Evolutionary conservation across 2,329 filamentous ascomycete species (phyloP).

Genomic region (Alternaria panax): DNA sequence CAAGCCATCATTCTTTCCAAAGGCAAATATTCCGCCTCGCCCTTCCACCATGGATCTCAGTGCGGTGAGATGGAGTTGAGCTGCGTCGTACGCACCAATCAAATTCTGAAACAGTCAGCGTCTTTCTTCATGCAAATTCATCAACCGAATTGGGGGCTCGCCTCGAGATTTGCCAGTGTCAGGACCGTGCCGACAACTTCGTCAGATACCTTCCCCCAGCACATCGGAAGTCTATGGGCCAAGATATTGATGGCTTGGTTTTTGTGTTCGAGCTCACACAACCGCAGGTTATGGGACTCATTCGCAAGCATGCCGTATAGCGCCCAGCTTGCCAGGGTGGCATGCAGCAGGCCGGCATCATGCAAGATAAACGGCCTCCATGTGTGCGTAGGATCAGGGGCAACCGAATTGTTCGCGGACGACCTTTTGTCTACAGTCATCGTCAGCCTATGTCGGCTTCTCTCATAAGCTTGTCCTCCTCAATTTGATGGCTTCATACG

Average conservation of each 20-base stretch:
- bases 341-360: slow-evolving; percentile 36
- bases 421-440: slow-evolving; percentile 22
- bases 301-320: slow-evolving; percentile 32
- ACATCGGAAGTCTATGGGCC: slow-evolving; percentile 26
- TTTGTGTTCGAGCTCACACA: slow-evolving; percentile 34
- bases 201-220: slow-evolving; percentile 27
- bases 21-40: slow-evolving; percentile 31
- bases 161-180: slow-evolving; percentile 38
- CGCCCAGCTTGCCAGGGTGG: slow-evolving; percentile 40
- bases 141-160: neutral
- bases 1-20: slow-evolving; percentile 35
- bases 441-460: neutral
- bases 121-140: neutral
- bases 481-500: slow-evolving; percentile 3
- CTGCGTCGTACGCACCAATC: slow-evolving; percentile 33
- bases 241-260: slow-evolving; percentile 36
- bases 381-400: slow-evolving; percentile 29
- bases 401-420: slow-evolving; percentile 27
- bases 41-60: slow-evolving; percentile 34
- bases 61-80: slow-evolving; percentile 22
- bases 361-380: slow-evolving; percentile 34
- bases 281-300: slow-evolving; percentile 15
- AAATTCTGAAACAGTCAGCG: slow-evolving; percentile 28
- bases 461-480: neutral
- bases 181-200: slow-evolving; percentile 33